phyloP scores from a whole-genome alignment of 2,329 filamentous ascomycete species.

The Beauveria medogensis region DNA sequence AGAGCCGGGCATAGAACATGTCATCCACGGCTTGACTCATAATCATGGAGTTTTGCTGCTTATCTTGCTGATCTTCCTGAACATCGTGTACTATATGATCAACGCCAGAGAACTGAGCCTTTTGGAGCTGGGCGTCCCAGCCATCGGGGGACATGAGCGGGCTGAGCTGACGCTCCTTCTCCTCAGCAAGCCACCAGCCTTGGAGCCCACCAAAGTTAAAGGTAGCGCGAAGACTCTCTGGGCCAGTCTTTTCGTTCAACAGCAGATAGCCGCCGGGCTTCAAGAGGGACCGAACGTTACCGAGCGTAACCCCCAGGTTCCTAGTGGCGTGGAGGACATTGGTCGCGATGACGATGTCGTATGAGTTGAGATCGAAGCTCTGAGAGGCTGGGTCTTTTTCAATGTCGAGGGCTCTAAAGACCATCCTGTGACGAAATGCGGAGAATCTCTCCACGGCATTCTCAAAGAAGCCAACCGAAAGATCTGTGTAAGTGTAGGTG shows the following conservation, averaged over 20 bases:
- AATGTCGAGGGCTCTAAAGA: background rate
- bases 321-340: slow-evolving; percentile 31
- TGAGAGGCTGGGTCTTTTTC: slow-evolving; percentile 20
- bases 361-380: slow-evolving; percentile 22
- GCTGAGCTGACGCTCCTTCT: slow-evolving; percentile 15
- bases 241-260: slow-evolving; percentile 29
- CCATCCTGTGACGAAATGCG: background rate
- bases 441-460: background rate
- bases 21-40: background rate
- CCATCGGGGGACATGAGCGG: background rate
- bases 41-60: background rate
- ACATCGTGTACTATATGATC: background rate
- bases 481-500: background rate
- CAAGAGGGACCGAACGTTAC: background rate
- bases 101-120: background rate
- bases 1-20: background rate
- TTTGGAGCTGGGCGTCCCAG: background rate
- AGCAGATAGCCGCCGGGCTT: slow-evolving; percentile 36
- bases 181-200: slow-evolving; percentile 23
- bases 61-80: background rate
- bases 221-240: slow-evolving; percentile 11
- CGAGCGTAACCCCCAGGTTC: background rate
- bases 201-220: slow-evolving; percentile 20
- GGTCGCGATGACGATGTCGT: slow-evolving; percentile 32
- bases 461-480: background rate